Evolutionary conservation across 805 yeast genomes (phyloP), one percentile per base, ranked within the genome.

Genomic region (Hanseniaspora vineae): DNA sequence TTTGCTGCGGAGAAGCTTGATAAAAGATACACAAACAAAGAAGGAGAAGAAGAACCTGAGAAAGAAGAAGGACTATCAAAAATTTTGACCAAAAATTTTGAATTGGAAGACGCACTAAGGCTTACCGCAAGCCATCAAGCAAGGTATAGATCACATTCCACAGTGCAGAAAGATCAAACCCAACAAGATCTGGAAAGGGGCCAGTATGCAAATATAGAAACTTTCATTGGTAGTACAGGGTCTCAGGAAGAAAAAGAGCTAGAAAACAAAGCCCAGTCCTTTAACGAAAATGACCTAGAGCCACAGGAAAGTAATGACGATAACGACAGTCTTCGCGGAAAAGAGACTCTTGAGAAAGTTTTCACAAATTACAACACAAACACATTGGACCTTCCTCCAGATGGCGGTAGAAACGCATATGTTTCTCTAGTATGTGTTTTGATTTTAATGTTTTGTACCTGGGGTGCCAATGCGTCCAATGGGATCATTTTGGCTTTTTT

Each of bases 391-490:
- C 54, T 65, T 15, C 73, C 73, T 0, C 80, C 81, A 1, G 89
- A 82, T 59, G 81, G 78, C 42, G 87, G 87, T 2, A 72, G 75
- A 49, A 18, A 37, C 17, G 86, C 84, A 1, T 79, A 86, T 83
- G 77, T 81, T 0, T 68, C 80, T 17, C 72, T 75, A 12, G 51
- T 73, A 14, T 76, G 78, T 13, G 71, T 75, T 3, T 64, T 70
- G 31, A 46, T 77, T 3, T 64, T 77, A 39, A 76, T 77, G 59
- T 73, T 78, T 52, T 68, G 74, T 37, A 75, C 85, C 0, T 83
- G 90, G 89, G 92, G 92, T 14, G 73, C 82, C 53, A 81, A 81
- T 53, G 61, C 66, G 6, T 82, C 80, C 3, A 83, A 71, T 57
- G 81, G 86, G 31, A 72, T 83, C 5, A 80, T 78, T 53, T 64